Conservation (phyloP, 1,139 yeast genomes). For the Geotrichum fermentans region DNA sequence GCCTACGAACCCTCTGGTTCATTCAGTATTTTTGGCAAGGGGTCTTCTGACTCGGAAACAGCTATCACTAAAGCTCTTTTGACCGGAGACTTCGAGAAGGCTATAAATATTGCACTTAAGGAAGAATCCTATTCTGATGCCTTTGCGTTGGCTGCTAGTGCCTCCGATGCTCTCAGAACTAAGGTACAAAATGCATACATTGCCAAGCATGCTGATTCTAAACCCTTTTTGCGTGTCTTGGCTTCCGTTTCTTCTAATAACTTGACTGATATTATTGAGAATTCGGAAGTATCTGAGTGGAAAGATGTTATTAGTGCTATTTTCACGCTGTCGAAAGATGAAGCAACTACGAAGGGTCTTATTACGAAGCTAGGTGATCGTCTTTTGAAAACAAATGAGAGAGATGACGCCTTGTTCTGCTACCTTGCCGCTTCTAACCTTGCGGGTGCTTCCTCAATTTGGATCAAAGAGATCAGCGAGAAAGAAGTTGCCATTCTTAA, state of each 20-base stretch:
- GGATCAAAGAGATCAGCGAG: conserved; percentile 71
- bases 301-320: conserved; percentile 71
- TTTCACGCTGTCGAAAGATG: conserved; percentile 49
- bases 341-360: conserved; percentile 47
- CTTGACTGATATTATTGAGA: conserved; percentile 67
- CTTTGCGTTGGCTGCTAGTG: conserved; percentile 70
- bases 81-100: conserved; percentile 58
- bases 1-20: conserved; percentile 41
- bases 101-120: conserved; percentile 63
- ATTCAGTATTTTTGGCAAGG: conserved; percentile 42
- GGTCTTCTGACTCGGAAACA: conserved; percentile 42
- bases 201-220: conserved; percentile 48
- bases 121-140: conserved; percentile 71
- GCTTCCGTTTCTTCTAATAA: conserved; percentile 58
- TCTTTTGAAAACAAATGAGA: conserved; percentile 44
- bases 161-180: conserved; percentile 51
- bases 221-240: conserved; percentile 66
- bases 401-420: conserved; percentile 73
- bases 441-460: conserved; percentile 71
- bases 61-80: conserved; percentile 56
- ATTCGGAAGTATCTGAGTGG: conserved; percentile 80
- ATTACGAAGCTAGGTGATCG: conserved; percentile 74
- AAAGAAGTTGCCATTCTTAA: conserved; percentile 52
- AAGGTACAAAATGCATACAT: conserved; percentile 72
- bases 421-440: conserved; percentile 79